These are phyloP conservation scores for Poa annua DNA, from an alignment of 176 grass and related monocot genomes.

Conservation along the genomic window DNA sequence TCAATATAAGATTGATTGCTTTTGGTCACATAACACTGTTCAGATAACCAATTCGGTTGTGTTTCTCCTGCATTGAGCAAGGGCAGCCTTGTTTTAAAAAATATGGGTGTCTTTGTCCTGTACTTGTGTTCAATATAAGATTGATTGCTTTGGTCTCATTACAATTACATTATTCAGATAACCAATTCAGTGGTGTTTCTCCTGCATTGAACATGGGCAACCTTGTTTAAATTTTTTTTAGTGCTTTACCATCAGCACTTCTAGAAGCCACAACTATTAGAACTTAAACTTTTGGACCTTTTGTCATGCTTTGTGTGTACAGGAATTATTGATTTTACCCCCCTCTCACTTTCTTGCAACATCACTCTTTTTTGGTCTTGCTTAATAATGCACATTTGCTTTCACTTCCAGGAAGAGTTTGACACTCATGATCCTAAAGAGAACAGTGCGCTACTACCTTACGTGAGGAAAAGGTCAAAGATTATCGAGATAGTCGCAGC, in stretches of 20 bases:
- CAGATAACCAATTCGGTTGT: too few relatives aligned
- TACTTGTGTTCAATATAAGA: neutral
- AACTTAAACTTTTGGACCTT: neutral
- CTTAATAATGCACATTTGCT: slow-evolving; percentile 30
- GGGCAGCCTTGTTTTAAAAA: neutral
- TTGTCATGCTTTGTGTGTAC: neutral
- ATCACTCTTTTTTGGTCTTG: neutral
- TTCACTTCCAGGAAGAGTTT: slow-evolving; percentile 75
- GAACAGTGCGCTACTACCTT: slow-evolving; percentile 61
- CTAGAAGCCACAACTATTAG: neutral
- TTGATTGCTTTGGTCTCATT: neutral
- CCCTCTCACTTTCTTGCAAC: neutral
- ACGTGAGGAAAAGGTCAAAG: slow-evolving; percentile 92
- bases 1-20: neutral
- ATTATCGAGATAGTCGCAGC: slow-evolving; percentile 95
- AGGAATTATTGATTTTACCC: neutral
- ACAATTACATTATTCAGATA: neutral
- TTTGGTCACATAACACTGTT: neutral
- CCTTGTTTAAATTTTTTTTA: neutral
- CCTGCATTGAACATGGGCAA: neutral
- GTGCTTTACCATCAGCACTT: slow-evolving; percentile 14
- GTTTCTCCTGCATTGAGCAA: too few relatives aligned
- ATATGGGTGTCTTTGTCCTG: neutral
- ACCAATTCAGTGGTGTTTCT: neutral
- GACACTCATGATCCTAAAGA: slow-evolving; percentile 91